phyloP scores from a whole-genome alignment of 176 grass and related monocot species.

The Oryza coarctata region DNA sequence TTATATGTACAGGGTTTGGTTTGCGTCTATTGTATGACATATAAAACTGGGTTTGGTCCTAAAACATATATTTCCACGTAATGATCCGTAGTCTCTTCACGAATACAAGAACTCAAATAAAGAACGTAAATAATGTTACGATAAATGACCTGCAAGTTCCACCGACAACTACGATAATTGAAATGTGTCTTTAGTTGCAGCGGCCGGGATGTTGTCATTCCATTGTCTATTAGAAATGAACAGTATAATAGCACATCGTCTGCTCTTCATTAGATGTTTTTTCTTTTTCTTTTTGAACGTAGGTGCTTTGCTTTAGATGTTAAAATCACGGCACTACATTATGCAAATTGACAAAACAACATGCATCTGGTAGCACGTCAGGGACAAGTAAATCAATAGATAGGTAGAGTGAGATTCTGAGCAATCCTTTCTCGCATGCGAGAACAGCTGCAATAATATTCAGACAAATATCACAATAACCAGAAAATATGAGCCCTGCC shows the following conservation, averaged over 20 bases:
- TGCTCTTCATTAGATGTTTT: no score
- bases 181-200: neutral
- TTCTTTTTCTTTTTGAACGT: no score
- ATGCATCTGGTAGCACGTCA: neutral
- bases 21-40: neutral
- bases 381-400: neutral
- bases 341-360: neutral
- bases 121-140: neutral
- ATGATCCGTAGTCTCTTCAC: neutral
- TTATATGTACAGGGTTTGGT: neutral
- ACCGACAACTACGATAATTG: neutral
- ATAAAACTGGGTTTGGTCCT: no score
- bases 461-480: neutral
- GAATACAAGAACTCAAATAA: neutral
- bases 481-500: neutral
- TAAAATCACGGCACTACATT: neutral
- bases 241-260: neutral
- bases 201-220: no score
- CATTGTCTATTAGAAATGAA: no score
- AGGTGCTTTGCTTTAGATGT: neutral
- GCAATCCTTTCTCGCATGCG: neutral
- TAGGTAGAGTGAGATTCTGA: neutral
- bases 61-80: neutral
- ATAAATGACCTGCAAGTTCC: neutral
- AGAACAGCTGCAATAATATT: slow-evolving; percentile 13